A percentile compares a stretch with the other conserved stretches of the same genome.
These are phyloP conservation scores for Penicillium simplicissimum DNA, from an alignment of 495 filamentous ascomycete species.

Conservation along the genomic window DNA sequence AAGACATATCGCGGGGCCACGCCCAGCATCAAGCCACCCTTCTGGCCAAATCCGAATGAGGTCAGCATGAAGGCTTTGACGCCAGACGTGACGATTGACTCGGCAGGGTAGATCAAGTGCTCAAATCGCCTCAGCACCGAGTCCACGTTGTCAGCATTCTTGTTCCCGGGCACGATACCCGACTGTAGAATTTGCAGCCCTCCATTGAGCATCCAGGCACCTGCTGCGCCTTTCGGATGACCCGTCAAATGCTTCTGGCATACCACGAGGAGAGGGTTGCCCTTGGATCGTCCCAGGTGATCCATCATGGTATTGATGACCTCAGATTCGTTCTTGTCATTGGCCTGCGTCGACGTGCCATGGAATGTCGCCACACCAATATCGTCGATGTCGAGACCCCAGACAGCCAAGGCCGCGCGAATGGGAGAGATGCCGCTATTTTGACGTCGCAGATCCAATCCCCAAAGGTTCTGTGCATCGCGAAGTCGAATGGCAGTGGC, in stretches of 20 bases:
- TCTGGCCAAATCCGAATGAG: slow-evolving; percentile 96
- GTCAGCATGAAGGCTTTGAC: slow-evolving; percentile 96
- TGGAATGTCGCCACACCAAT: slow-evolving; percentile 91
- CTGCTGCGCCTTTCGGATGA: slow-evolving; percentile 95
- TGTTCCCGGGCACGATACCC: slow-evolving; percentile 88
- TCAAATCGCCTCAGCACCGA: slow-evolving; percentile 88
- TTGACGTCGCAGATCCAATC: not conserved
- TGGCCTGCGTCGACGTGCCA: slow-evolving; percentile 91
- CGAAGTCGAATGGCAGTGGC: not conserved
- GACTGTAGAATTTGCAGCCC: slow-evolving; percentile 87
- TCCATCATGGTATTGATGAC: slow-evolving; percentile 89
- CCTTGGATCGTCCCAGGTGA: slow-evolving; percentile 87
- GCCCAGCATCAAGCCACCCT: slow-evolving; percentile 90
- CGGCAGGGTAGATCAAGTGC: slow-evolving; percentile 88
- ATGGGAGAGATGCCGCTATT: slow-evolving; percentile 70
- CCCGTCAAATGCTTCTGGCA: slow-evolving; percentile 98
- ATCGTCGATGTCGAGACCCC: slow-evolving; percentile 94
- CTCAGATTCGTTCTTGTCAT: slow-evolving; percentile 98
- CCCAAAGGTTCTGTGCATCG: not conserved
- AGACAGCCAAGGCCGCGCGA: slow-evolving; percentile 86
- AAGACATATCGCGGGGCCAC: slow-evolving; percentile 90
- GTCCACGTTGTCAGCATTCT: slow-evolving; percentile 94
- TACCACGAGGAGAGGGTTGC: slow-evolving; percentile 86
- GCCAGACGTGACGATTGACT: slow-evolving; percentile 88
- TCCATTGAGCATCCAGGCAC: slow-evolving; percentile 98